Conservation (phyloP, 192 early-diverging fungal genomes). For the Gaertneriomyces sp. region DNA sequence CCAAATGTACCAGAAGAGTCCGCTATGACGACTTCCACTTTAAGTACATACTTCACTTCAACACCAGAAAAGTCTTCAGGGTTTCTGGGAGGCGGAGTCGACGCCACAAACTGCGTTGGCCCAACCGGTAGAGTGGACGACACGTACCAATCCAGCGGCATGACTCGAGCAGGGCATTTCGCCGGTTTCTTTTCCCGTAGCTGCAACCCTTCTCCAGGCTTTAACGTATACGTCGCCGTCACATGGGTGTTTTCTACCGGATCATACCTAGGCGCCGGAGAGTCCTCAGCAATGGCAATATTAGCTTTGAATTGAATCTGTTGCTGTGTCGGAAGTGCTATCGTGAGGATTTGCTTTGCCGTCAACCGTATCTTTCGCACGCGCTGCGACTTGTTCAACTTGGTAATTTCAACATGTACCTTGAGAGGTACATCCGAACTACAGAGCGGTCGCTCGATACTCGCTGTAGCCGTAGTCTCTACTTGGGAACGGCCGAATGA, state of each 20-base stretch:
- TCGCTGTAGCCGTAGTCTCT: conserved; percentile 7
- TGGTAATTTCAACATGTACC: conserved; percentile 8
- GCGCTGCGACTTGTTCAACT: conserved; percentile 1
- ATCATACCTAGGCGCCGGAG: conserved; percentile 29
- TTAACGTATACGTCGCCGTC: not conserved
- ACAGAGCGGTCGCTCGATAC: not conserved
- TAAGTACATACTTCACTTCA: conserved; percentile 22
- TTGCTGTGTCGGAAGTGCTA: conserved; percentile 9
- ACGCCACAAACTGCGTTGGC: conserved; percentile 19
- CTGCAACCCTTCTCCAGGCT: not conserved
- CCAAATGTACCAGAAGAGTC: conserved; percentile 6
- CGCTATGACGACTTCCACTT: conserved; percentile 12
- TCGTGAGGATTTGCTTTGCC: conserved; percentile 15
- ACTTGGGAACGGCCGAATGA: conserved; percentile 9
- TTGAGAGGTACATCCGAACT: not conserved
- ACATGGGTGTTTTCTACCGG: conserved; percentile 6
- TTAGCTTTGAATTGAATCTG: conserved; percentile 15
- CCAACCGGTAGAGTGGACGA: not conserved
- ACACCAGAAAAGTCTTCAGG: not conserved
- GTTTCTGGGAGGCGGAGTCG: not conserved
- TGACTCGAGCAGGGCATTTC: conserved; percentile 6
- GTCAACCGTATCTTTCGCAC: conserved; percentile 6
- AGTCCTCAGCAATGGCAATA: conserved; percentile 16
- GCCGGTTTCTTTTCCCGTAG: conserved; percentile 5
- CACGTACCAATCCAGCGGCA: conserved; percentile 11